Base-by-base conservation (phyloP, 371 early-diverging fungal genomes). In the Apophysomyces trapeziformis region DNA sequence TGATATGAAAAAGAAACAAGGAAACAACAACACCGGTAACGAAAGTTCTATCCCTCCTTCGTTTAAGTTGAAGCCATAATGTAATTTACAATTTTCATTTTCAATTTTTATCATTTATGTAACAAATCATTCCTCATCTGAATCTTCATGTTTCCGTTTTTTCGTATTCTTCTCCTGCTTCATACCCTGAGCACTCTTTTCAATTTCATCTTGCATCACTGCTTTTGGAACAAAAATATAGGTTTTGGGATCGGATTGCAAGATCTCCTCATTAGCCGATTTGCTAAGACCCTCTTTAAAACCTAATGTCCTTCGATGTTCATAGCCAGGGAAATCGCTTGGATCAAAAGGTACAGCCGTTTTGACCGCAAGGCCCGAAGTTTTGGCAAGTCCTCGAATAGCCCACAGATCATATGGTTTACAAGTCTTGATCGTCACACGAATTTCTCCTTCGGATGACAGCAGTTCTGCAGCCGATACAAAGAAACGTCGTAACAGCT, bases 251-350 rank as follows among this genome's bases (percentile, higher is more conserved):
- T 76, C 76, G 57, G 90, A 84, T 39, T 83, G 70, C 13, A 77
- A 6, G 37, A 96, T 92, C 71, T 98, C 98, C 38, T 80, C 88
- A 74, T 98, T 98, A 11, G 73, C 89, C 6, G 74, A 85, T 46
- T 83, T 86, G 44, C 92, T 92, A 12, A 94, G 54, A 0, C 94
- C 94, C 37, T 93, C 88, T 69, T 92, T 87, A 76, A 90, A 96
- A 1, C 98, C 98, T 9, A 98, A 82, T 4, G 98, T 97, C 43
- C 99, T 88, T 7, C 97, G 88, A 82, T 98, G 99, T 66, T 90
- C 85, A 66, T 98, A 98, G 7, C 94, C 94, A 4, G 95, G 95
- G 71, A 86, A 97, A 60, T 83, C 77, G 2, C 78, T 79, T 1
- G 92, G 79, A 57, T 78, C 71, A 73, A 97, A 97, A 1, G 87